phyloP scores from a whole-genome alignment of 805 yeast species.

The Komagataella kurtzmanii region DNA sequence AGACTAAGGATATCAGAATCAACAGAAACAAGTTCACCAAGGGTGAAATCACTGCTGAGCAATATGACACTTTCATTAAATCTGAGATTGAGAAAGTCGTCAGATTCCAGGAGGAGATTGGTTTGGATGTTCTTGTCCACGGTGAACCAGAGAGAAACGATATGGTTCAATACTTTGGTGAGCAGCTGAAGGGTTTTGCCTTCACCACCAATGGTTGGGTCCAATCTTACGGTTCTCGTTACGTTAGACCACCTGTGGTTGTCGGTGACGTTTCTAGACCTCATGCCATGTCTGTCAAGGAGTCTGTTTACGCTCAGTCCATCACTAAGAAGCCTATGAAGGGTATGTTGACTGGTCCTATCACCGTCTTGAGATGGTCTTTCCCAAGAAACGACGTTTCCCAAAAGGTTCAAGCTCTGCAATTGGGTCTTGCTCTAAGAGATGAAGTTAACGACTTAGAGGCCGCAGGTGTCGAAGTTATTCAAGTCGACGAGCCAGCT shows the following conservation, averaged over 20 bases:
- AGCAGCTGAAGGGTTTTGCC: conserved; percentile 94
- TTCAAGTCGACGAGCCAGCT: conserved; percentile 99
- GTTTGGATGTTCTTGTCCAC: conserved; percentile 95
- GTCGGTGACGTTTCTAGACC: conserved; percentile 99
- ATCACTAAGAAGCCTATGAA: conserved; percentile 92
- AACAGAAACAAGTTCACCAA: conserved; percentile 97
- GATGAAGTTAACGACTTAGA: conserved; percentile 98
- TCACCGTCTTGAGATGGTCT: conserved; percentile 99
- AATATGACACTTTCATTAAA: conserved; percentile 93
- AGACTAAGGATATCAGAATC: conserved; percentile 97
- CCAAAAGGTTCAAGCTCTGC: conserved; percentile 87
- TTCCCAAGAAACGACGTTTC: conserved; percentile 99
- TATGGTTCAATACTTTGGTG: conserved; percentile 99
- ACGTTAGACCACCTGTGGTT: conserved; percentile 98
- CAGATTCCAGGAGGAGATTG: conserved; percentile 98
- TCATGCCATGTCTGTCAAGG: conserved; percentile 96
- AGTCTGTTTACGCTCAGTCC: conserved; percentile 98
- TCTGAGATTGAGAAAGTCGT: conserved; percentile 91
- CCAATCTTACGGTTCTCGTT: conserved; percentile 99
- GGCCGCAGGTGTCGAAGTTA: conserved; percentile 94
- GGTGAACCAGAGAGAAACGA: conserved; percentile 99
- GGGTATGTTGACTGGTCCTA: conserved; percentile 99
- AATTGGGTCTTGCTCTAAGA: conserved; percentile 94
- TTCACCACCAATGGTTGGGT: conserved; percentile 99
- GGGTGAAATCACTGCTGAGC: conserved; percentile 91